A percentile compares a stretch with the other conserved stretches of the same genome.
Conservation (phyloP, 306 rosid genomes). For the Vigna hirtella region DNA sequence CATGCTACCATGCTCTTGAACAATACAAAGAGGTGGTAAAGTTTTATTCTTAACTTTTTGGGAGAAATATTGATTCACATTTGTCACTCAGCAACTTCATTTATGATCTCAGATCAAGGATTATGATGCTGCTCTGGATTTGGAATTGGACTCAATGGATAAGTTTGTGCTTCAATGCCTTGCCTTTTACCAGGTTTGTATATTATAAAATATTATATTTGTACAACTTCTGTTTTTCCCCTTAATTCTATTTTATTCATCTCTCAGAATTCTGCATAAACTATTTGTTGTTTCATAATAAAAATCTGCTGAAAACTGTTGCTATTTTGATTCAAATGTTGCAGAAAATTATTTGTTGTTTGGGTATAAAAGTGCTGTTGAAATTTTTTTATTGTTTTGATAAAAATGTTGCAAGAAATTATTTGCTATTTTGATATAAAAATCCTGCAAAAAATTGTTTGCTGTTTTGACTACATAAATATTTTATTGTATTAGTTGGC, state of each 20-base stretch:
- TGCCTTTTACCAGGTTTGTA: slow-evolving; percentile 87
- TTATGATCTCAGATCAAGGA: slow-evolving; percentile 78
- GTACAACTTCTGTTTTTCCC: neutral
- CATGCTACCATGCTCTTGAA: slow-evolving; percentile 95
- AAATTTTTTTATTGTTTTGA: no score
- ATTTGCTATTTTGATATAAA: no score
- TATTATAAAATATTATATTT: slow-evolving; percentile 22
- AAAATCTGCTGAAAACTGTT: no score
- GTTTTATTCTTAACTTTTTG: slow-evolving; percentile 25
- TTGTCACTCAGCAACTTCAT: slow-evolving; percentile 35
- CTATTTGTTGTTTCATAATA: no score
- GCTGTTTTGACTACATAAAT: no score
- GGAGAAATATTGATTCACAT: slow-evolving; percentile 35
- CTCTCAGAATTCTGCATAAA: no score
- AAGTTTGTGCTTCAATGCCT: slow-evolving; percentile 91
- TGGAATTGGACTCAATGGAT: slow-evolving; percentile 93
- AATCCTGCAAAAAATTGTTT: no score
- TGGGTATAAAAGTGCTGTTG: no score
- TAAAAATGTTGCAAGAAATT: no score
- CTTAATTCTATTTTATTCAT: slow-evolving; percentile 6
- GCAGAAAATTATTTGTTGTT: no score
- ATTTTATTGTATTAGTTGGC: no score
- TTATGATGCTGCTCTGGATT: slow-evolving; percentile 91
- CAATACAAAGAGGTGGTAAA: slow-evolving; percentile 83
- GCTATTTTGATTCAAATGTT: no score